Evolutionary conservation across 805 yeast species (phyloP).

Genomic region (Babjeviella inositovora): DNA sequence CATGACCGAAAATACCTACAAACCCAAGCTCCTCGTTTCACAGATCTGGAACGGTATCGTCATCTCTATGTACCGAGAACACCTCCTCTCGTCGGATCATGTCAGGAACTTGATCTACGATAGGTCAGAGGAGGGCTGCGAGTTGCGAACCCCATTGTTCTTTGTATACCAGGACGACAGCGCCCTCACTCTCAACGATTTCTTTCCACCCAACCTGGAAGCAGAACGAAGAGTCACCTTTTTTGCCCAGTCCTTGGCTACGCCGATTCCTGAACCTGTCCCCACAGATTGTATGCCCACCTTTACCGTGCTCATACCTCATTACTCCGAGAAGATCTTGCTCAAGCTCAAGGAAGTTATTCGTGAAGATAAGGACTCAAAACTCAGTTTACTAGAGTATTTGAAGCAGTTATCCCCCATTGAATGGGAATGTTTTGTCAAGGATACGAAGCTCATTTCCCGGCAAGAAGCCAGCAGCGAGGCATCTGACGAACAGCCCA

Average conservation of each 20-base stretch:
- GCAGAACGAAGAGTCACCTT: conserved; percentile 99
- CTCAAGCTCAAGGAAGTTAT: conserved; percentile 90
- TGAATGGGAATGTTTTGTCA: conserved; percentile 96
- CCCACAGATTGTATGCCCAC: conserved; percentile 99
- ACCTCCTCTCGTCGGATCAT: conserved; percentile 92
- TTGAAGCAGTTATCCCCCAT: conserved; percentile 90
- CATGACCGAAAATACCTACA: conserved; percentile 97
- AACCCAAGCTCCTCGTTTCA: conserved; percentile 94
- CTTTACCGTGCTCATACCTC: conserved; percentile 92
- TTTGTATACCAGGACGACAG: conserved; percentile 95
- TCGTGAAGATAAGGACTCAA: conserved; percentile 91
- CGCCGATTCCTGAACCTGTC: conserved; percentile 97
- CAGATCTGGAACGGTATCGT: conserved; percentile 99
- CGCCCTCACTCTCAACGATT: conserved; percentile 89
- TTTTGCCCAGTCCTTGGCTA: conserved; percentile 97
- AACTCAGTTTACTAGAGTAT: conserved; percentile 87
- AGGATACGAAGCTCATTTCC: conserved; percentile 89
- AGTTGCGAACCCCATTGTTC: conserved; percentile 96
- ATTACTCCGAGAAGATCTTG: conserved; percentile 87
- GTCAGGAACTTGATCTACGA: conserved; percentile 95
- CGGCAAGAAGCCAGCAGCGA: too few species aligned
- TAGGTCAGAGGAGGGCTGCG: conserved; percentile 97
- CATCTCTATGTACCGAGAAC: conserved; percentile 99
- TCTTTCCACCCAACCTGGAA: conserved; percentile 92
- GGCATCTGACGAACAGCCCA: too few species aligned